These are phyloP conservation scores for Talaromyces sp. DNA, from an alignment of 2,329 filamentous ascomycete species.

Conservation along the genomic window DNA sequence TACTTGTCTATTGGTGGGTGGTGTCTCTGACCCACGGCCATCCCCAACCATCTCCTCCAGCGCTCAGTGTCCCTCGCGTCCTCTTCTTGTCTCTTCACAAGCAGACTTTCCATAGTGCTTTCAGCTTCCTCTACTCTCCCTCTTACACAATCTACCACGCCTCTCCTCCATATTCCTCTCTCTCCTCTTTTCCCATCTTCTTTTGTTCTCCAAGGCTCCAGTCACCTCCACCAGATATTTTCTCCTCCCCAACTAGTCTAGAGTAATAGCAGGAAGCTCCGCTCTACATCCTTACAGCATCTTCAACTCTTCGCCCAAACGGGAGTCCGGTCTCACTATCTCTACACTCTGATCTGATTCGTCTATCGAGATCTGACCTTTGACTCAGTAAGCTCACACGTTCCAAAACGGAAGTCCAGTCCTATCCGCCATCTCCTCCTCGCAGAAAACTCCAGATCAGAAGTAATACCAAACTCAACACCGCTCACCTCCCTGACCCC, in stretches of 20 bases:
- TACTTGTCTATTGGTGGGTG: not conserved
- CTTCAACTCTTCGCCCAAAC: not conserved
- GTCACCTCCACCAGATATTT: not conserved
- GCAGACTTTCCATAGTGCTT: not conserved
- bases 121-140: not conserved
- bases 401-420: not conserved
- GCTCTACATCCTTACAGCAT: not conserved
- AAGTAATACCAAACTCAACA: not conserved
- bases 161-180: not conserved
- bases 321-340: not conserved
- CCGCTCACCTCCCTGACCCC: slow-evolving; percentile 3
- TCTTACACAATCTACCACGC: not conserved
- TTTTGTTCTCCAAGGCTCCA: not conserved
- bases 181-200: not conserved
- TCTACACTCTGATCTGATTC: not conserved
- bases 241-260: not conserved
- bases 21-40: not conserved
- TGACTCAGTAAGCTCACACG: not conserved
- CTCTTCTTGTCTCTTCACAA: not conserved
- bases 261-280: not conserved
- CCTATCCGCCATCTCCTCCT: not conserved
- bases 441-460: not conserved
- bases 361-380: not conserved
- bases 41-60: not conserved
- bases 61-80: not conserved